A percentile compares a stretch with the other conserved stretches of the same genome.
Evolutionary conservation across 1,284 basidiomycete species (phyloP).

Genomic region (Mycena sp.): DNA sequence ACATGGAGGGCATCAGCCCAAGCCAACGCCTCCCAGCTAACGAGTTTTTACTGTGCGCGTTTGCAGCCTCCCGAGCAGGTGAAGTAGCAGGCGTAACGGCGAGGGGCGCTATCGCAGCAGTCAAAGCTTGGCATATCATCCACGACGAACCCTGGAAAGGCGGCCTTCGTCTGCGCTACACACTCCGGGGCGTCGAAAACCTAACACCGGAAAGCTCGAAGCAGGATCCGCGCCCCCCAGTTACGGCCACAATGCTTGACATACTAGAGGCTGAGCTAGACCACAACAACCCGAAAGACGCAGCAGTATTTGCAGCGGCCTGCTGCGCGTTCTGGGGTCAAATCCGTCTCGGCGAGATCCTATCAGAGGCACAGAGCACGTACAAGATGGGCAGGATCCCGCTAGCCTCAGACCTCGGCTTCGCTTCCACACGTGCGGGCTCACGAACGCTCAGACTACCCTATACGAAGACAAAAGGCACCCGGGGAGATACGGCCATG

Average conservation of each 20-base stretch:
- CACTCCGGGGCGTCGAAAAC: neutral
- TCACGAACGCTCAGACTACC: neutral
- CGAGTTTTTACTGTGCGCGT: slow-evolving; percentile 2
- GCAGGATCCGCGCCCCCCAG: neutral
- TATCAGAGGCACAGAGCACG: neutral
- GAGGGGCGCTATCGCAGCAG: neutral
- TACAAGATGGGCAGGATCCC: neutral
- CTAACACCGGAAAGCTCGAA: neutral
- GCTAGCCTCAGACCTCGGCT: neutral
- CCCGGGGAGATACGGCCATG: neutral
- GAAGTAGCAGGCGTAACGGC: neutral
- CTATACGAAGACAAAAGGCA: neutral
- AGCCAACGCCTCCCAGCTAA: neutral
- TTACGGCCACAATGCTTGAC: neutral
- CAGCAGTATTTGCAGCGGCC: neutral
- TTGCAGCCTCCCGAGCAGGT: neutral
- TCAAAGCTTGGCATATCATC: slow-evolving; percentile 6
- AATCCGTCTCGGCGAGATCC: neutral
- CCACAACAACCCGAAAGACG: neutral
- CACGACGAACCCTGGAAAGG: neutral
- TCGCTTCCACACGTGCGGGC: neutral
- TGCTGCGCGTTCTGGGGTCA: slow-evolving; percentile 7
- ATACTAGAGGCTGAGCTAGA: neutral
- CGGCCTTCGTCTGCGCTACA: neutral
- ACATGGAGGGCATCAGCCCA: neutral